Evolutionary conservation across 108 stramenopile genomes (phyloP), one percentile per base, ranked within the genome.

Genomic region (Ochromonas danica): DNA sequence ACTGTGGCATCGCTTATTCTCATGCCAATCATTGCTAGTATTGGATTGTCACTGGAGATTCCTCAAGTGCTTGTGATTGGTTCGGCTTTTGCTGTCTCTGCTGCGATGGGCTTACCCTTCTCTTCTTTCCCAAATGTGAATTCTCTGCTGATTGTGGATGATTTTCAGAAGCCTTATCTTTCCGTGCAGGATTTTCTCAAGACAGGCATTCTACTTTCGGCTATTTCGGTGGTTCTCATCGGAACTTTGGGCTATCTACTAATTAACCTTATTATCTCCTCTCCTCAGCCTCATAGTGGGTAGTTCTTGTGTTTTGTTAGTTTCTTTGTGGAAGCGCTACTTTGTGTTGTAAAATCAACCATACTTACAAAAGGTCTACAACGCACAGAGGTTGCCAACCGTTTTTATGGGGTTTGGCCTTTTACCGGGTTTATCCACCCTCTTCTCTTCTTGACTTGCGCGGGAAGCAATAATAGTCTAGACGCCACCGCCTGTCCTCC

Each of bases 71-170:
- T 80, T 36, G 81, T 75, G 22, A 75, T 85, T 0, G 85, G 85
- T 30, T 33, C 82, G 6, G 84, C 84, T 27, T 75, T 85, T 22
- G 80, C 81, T 25, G 81, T 86, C 14, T 84, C 81, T 25, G 38
- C 78, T 40, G 83, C 81, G 1, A 82, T 84, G 81, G 85, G 80
- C 36, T 78, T 84, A 41, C 85, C 83, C 22, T 86, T 86, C 39
- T 82, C 81, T 40, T 82, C 81, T 27, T 86, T 86, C 65, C 85
- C 83, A 17, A 86, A 86, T 70, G 77, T 86, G 27, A 79, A 81
- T 14, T 71, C 42, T 10, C 22, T 77, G 39, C 74, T 81, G 2
- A 45, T 81, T 27, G 74, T 81, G 1, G 81, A 75, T 42, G 81
- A 81, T 60, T 81, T 81, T 33, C 72, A 75, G 72, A 27, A 33